A percentile compares a stretch with the other conserved stretches of the same genome.
Evolutionary conservation across 169 alveolate genomes (phyloP).

Genomic region (Theileria annulata): DNA sequence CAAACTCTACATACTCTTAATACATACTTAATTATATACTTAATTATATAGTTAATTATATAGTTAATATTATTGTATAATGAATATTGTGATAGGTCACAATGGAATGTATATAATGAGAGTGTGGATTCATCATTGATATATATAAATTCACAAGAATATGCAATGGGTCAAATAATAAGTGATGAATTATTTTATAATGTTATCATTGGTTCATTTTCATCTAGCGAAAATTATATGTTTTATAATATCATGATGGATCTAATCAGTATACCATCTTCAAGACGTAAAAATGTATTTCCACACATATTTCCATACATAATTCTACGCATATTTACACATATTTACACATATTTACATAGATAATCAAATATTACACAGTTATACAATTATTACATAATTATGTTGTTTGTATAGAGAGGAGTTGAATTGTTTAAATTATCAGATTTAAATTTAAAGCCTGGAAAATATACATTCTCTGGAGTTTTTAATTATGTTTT

Average conservation of each 20-base stretch:
- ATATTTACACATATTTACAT: too few relatives aligned
- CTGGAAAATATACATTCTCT: conserved; percentile 32
- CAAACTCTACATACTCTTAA: background rate
- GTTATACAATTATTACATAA: too few relatives aligned
- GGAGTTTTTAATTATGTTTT: conserved; percentile 31
- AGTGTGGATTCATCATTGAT: conserved; percentile 53
- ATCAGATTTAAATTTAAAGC: background rate
- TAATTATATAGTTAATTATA: too few relatives aligned
- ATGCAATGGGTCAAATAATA: conserved; percentile 57
- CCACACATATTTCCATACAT: background rate
- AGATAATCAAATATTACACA: too few relatives aligned
- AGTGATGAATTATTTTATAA: conserved; percentile 60
- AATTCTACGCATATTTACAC: too few relatives aligned
- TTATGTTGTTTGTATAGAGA: conserved; percentile 13
- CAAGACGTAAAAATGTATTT: conserved; percentile 8
- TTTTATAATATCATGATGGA: conserved; percentile 35
- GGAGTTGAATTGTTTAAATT: conserved; percentile 24
- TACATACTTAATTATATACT: background rate
- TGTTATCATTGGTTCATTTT: conserved; percentile 40
- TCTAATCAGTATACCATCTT: conserved; percentile 23
- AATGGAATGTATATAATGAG: conserved; percentile 49
- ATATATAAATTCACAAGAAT: conserved; percentile 50
- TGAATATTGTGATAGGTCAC: conserved; percentile 24
- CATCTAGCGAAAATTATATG: conserved; percentile 34
- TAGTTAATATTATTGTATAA: too few relatives aligned